Base-by-base conservation (phyloP, 179 eudicot genomes). In the Corrigiola litoralis region DNA sequence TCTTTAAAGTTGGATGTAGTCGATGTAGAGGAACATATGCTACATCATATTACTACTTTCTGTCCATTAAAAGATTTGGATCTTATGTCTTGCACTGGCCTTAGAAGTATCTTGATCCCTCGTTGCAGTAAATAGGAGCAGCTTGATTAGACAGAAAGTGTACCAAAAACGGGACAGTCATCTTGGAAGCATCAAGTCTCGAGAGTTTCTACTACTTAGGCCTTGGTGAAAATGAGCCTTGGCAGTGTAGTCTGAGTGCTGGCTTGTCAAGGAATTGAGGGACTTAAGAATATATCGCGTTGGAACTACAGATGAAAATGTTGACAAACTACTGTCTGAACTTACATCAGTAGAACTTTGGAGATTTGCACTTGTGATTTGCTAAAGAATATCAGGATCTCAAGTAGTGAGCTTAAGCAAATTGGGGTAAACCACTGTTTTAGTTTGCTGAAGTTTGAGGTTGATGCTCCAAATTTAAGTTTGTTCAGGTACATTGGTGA, bases 241-340 rank as follows among this genome's bases (percentile, higher is more conserved):
- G 66, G 66, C 66, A 52, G 12, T 61, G 66, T 52, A 45, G 32
- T 10, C 11, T 61, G 66, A 45, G 46, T 45, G 28, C 46, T 25
- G 54, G 0, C 46, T n/a, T 45, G 9, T 33, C 9, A 18, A 36
- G 18, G 66, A 40, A 17, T 46, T 61, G 38, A 61, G 28, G 37
- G 45, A 61, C 24, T 61, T 61, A 52, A 61, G 17, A 61, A 42
- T 61, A 42, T 0, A 1, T 18, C 11, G 51, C 20, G 40, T 18
- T 45, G 2, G 13, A 2, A 12, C 46, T 10, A 61, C 54, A 45
- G 66, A 61, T 13, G 53, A 61, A 18, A 12, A 44, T 17, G 40
- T 61, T 17, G 42, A 6, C 1, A 27, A 28, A 40, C 17, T 61
- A 11, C n/a, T 8, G 17, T 17, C 5, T 7, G 53, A 40, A 28